Percentiles rank a stretch among this genome's conserved stretches.
Conservation (phyloP, 1,139 yeast species). For the Suhomyces choctaworum region DNA sequence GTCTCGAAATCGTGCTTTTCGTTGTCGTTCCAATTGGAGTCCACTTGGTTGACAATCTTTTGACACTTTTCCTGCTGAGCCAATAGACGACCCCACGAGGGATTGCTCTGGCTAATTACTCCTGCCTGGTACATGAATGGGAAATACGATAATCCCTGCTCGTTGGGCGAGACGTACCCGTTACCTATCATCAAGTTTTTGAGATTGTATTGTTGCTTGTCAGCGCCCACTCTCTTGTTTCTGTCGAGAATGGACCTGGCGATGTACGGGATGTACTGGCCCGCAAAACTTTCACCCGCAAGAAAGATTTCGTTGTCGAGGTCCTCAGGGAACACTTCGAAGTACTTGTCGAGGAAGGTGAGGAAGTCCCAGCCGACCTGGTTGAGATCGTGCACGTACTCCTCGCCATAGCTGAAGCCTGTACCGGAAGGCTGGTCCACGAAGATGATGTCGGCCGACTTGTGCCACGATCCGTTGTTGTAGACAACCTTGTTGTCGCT, state of each 20-base stretch:
- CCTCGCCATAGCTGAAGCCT: conserved; percentile 71
- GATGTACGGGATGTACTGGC: conserved; percentile 91
- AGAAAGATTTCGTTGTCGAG: conserved; percentile 61
- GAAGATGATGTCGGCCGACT: conserved; percentile 73
- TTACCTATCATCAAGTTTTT: conserved; percentile 83
- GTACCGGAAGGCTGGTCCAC: conserved; percentile 97
- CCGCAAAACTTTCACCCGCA: conserved; percentile 97
- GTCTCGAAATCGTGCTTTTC: conserved; percentile 30
- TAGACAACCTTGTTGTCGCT: conserved; percentile 43
- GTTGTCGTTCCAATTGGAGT: conserved; percentile 25
- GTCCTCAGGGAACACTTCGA: conserved; percentile 74
- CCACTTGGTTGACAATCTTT: conserved; percentile 41
- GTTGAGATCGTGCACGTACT: conserved; percentile 58
- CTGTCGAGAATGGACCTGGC: conserved; percentile 60
- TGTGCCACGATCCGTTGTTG: conserved; percentile 85
- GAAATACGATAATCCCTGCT: conserved; percentile 78
- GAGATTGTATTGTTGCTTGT: conserved; percentile 40
- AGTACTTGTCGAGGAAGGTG: conserved; percentile 65
- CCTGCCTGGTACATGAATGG: conserved; percentile 69
- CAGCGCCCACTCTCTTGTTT: conserved; percentile 32
- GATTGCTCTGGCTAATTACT: conserved; percentile 45
- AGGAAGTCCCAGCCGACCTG: conserved; percentile 63
- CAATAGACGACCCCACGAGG: conserved; percentile 42
- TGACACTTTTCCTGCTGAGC: conserved; percentile 64
- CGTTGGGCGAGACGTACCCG: conserved; percentile 93